A percentile compares a stretch with the other conserved stretches of the same genome.
These are phyloP conservation scores for Penicillium bialowiezense DNA, from an alignment of 495 filamentous ascomycete genomes.

Conservation along the genomic window DNA sequence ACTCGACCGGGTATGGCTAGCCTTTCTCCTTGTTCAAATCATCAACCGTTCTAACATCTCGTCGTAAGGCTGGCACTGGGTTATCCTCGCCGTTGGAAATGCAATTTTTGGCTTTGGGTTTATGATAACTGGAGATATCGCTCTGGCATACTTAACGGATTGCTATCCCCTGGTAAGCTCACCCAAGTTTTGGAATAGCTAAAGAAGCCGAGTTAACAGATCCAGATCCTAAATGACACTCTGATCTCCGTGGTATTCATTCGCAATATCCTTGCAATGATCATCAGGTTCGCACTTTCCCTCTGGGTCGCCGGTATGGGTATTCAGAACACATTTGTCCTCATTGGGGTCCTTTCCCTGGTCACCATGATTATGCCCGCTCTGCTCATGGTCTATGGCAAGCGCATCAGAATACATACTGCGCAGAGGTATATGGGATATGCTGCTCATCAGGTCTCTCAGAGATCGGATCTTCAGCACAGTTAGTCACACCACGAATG, in stretches of 20 bases:
- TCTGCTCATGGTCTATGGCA: slow-evolving; percentile 14
- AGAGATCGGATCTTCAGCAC: background rate
- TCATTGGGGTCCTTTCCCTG: slow-evolving; percentile 11
- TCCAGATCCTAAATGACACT: slow-evolving; percentile 16
- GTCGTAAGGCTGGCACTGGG: slow-evolving; percentile 19
- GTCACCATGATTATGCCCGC: slow-evolving; percentile 7
- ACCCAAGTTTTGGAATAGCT: background rate
- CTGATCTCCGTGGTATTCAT: slow-evolving; percentile 18
- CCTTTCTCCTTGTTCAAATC: background rate
- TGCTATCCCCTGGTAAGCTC: slow-evolving; percentile 25
- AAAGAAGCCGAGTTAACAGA: background rate
- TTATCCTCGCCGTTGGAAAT: slow-evolving; percentile 24
- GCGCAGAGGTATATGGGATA: slow-evolving; percentile 8
- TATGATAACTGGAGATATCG: slow-evolving; percentile 18
- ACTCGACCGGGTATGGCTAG: background rate
- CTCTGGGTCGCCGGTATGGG: slow-evolving; percentile 16
- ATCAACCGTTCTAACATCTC: background rate
- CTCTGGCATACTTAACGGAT: slow-evolving; percentile 30
- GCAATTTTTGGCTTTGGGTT: slow-evolving; percentile 28
- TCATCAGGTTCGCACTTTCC: slow-evolving; percentile 12
- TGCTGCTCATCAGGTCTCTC: background rate
- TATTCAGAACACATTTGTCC: slow-evolving; percentile 18
- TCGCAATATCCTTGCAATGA: slow-evolving; percentile 15
- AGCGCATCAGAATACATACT: slow-evolving; percentile 8
- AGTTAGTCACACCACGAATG: too few species aligned